A percentile compares a stretch with the other conserved stretches of the same genome.
These are phyloP conservation scores for Trichophyton mentagrophytes DNA, from an alignment of 2,329 filamentous ascomycete genomes.

Conservation along the genomic window DNA sequence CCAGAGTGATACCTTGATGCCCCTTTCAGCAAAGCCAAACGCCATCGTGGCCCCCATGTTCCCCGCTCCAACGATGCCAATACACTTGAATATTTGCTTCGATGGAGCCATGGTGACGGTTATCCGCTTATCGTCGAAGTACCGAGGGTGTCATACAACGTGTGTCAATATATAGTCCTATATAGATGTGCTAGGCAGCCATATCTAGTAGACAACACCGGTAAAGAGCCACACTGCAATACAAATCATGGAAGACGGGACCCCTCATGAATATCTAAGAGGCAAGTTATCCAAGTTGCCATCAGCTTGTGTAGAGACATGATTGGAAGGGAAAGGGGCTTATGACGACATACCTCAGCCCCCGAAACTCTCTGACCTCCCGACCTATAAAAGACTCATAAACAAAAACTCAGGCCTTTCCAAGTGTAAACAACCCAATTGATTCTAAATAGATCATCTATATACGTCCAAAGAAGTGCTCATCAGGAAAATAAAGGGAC, in stretches of 20 bases:
- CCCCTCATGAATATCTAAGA: neutral
- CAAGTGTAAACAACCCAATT: neutral
- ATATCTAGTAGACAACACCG: neutral
- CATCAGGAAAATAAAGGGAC: neutral
- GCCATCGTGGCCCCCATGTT: conserved; percentile 35
- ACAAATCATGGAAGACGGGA: neutral
- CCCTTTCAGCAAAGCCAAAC: conserved; percentile 29
- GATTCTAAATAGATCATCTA: neutral
- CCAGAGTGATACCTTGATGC: conserved; percentile 29
- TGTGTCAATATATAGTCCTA: neutral
- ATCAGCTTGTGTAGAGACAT: neutral
- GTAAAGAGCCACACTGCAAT: neutral
- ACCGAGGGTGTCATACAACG: neutral
- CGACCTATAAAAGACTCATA: neutral
- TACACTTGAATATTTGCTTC: conserved; percentile 23
- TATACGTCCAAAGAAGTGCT: neutral
- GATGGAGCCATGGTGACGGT: conserved; percentile 8
- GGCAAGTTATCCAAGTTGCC: neutral
- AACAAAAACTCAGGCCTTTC: neutral
- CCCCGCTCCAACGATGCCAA: conserved; percentile 30
- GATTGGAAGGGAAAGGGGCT: neutral
- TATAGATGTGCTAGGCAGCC: neutral
- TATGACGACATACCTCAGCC: conserved; percentile 5
- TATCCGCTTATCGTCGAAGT: neutral
- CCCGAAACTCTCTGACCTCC: neutral